Conservation (phyloP, 148 eudicot genomes). For the Heliamphora exappendiculata region DNA sequence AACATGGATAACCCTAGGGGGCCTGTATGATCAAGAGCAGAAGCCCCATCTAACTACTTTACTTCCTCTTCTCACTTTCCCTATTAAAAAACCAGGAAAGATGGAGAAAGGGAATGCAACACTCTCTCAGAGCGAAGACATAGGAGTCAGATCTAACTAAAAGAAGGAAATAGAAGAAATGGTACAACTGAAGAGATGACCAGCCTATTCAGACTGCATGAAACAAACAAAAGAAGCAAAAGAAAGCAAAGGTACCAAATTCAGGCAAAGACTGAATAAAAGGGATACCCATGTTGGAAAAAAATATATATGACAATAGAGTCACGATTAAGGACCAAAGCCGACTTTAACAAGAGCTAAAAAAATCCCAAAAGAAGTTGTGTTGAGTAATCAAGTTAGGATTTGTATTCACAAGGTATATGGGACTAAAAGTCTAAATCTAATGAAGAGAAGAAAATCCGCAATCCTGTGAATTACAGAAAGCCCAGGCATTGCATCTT, state of each 20-base stretch:
- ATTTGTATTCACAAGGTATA: slow-evolving; percentile 35
- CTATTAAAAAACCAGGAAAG: slow-evolving; percentile 54
- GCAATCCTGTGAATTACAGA: slow-evolving; percentile 16
- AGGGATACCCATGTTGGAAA: background rate
- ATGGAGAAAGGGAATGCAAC: slow-evolving; percentile 26
- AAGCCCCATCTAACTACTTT: slow-evolving; percentile 12
- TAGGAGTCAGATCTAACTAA: slow-evolving; percentile 25
- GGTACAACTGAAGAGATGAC: slow-evolving; percentile 1
- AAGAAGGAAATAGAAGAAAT: slow-evolving; percentile 11
- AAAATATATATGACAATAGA: background rate
- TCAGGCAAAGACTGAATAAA: slow-evolving; percentile 3
- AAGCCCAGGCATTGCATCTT: slow-evolving; percentile 14
- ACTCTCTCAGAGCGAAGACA: slow-evolving; percentile 17
- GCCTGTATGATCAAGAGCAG: slow-evolving; percentile 1
- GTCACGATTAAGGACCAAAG: slow-evolving; percentile 2
- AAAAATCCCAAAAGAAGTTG: slow-evolving; percentile 13
- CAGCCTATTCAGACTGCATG: slow-evolving; percentile 17
- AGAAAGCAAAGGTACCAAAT: background rate
- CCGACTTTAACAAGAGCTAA: background rate
- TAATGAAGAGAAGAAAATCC: slow-evolving; percentile 27
- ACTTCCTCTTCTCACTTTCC: slow-evolving; percentile 45
- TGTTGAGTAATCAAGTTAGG: slow-evolving; percentile 22
- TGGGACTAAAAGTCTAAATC: slow-evolving; percentile 18
- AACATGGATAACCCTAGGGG: slow-evolving; percentile 9
- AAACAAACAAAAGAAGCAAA: background rate